phyloP scores from a whole-genome alignment of 345 rosid species.

The Bretschneidera sinensis region DNA sequence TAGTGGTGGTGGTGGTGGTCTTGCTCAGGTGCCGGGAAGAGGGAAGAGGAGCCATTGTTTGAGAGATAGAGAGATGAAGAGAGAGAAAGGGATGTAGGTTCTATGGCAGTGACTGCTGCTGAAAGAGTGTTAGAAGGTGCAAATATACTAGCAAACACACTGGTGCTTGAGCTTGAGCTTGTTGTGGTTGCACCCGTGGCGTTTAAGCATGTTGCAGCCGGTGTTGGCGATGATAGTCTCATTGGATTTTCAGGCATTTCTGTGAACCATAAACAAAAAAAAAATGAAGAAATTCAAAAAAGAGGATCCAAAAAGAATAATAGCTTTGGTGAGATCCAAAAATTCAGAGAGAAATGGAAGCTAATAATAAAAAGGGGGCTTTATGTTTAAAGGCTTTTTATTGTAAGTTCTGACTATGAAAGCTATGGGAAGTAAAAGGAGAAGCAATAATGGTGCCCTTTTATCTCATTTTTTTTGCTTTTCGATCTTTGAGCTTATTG shows the following conservation, averaged over 20 bases:
- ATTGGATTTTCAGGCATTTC: slow-evolving; percentile 53
- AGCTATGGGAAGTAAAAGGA: slow-evolving; percentile 25
- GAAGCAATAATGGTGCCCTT: slow-evolving; percentile 42
- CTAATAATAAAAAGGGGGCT: slow-evolving; percentile 7
- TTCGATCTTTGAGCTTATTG: slow-evolving; percentile 27
- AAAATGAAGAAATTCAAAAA: background rate
- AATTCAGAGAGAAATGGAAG: background rate
- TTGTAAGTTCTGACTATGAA: slow-evolving; percentile 10
- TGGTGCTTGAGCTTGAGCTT: slow-evolving; percentile 21
- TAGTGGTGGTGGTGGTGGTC: slow-evolving; percentile 32
- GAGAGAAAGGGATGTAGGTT: slow-evolving; percentile 70
- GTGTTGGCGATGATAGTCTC: slow-evolving; percentile 29
- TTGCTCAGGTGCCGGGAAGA: slow-evolving; percentile 25
- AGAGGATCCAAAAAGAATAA: background rate
- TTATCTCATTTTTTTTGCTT: slow-evolving; percentile 13
- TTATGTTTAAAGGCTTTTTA: too few species aligned
- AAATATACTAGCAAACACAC: slow-evolving; percentile 45
- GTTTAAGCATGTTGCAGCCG: slow-evolving; percentile 5
- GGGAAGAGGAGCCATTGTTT: slow-evolving; percentile 41
- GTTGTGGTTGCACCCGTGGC: slow-evolving; percentile 12
- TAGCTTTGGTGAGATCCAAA: background rate
- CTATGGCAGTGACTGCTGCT: slow-evolving; percentile 33
- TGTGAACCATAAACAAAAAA: slow-evolving; percentile 16
- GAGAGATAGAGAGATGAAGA: slow-evolving; percentile 50
- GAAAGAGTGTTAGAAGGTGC: slow-evolving; percentile 39